Conservation (phyloP, 257 asterid genomes). For the Penstemon newberryi region DNA sequence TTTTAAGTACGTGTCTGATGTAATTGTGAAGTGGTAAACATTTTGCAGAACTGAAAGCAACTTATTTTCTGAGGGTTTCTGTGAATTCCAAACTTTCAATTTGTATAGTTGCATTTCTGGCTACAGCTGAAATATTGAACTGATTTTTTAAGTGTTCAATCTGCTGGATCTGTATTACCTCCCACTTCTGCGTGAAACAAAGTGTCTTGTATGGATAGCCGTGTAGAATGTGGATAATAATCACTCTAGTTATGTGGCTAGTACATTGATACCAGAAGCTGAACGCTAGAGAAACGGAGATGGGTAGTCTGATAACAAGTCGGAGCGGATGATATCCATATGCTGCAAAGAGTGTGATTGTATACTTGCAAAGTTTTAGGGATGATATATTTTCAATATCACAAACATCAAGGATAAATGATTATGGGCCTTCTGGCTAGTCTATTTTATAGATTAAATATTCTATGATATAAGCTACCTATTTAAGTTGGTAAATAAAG, state of each 20-base stretch:
- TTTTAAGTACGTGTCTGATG: background rate
- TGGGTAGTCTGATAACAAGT: no score
- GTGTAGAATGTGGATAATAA: background rate
- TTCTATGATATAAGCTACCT: no score
- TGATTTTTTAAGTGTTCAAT: background rate
- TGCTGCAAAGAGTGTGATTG: no score
- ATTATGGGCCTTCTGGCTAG: no score
- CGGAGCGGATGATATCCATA: no score
- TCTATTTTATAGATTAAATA: no score
- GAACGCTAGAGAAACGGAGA: no score
- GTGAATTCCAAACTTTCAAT: background rate
- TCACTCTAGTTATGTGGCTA: background rate
- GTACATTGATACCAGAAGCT: no score
- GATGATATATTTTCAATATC: no score
- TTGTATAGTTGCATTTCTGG: background rate
- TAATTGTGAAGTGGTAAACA: constrained; percentile 1
- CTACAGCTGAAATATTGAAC: background rate
- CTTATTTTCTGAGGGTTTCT: background rate
- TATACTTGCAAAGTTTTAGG: no score
- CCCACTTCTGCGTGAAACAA: background rate
- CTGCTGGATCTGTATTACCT: background rate
- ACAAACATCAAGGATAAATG: no score
- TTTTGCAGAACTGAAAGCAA: constrained; percentile 10
- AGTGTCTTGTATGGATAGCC: background rate
- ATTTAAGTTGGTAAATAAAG: no score